Evolutionary conservation across 352 stramenopile genomes (phyloP).

Genomic region (Phytophthora citrophthora): DNA sequence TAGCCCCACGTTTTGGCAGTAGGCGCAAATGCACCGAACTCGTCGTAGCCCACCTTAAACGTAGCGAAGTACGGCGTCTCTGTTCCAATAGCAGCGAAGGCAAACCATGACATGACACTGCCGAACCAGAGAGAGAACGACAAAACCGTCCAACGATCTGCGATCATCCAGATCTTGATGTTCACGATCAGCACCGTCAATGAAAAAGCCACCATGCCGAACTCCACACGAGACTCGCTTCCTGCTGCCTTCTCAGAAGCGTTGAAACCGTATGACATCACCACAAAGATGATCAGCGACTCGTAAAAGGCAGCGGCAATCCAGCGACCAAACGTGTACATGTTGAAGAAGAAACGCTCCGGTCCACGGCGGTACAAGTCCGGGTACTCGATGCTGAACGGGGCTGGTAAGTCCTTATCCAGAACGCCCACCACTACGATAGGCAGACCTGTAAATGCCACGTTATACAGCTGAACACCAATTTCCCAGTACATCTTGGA

Average conservation of each 20-base stretch:
- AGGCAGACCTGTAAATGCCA: slow-evolving; percentile 93
- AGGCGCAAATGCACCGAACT: slow-evolving; percentile 72
- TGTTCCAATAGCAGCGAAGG: slow-evolving; percentile 64
- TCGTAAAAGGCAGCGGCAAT: slow-evolving; percentile 80
- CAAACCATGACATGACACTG: slow-evolving; percentile 79
- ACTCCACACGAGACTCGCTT: slow-evolving; percentile 81
- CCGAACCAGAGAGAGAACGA: slow-evolving; percentile 61
- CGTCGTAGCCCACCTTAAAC: slow-evolving; percentile 82
- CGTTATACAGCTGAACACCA: slow-evolving; percentile 93
- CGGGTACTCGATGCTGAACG: slow-evolving; percentile 80
- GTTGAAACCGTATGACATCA: slow-evolving; percentile 83
- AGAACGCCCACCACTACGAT: slow-evolving; percentile 89
- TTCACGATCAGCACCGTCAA: slow-evolving; percentile 95
- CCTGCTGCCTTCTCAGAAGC: slow-evolving; percentile 56
- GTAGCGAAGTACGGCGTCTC: slow-evolving; percentile 60
- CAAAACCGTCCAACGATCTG: slow-evolving; percentile 77
- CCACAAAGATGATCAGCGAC: slow-evolving; percentile 81
- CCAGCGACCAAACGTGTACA: slow-evolving; percentile 81
- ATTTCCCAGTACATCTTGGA: slow-evolving; percentile 89
- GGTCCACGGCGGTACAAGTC: slow-evolving; percentile 77
- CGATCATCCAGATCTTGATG: slow-evolving; percentile 92
- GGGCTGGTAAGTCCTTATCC: slow-evolving; percentile 82
- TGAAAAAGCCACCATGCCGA: slow-evolving; percentile 90
- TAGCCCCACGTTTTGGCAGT: slow-evolving; percentile 65
- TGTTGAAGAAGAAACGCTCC: slow-evolving; percentile 80